phyloP scores from a whole-genome alignment of 306 rosid genomes.

The Begonia masoniana region DNA sequence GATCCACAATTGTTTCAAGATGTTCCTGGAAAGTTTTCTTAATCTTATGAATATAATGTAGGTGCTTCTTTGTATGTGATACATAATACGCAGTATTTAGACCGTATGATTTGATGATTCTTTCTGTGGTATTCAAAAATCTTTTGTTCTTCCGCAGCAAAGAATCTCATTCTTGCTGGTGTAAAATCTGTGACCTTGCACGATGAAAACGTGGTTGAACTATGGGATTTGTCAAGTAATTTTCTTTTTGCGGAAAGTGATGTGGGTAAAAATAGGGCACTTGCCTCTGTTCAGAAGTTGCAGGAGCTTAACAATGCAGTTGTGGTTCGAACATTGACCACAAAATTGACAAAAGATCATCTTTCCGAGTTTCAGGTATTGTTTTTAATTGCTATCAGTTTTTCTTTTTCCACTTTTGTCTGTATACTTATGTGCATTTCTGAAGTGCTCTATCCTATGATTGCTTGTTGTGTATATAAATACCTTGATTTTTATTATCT shows the following conservation, averaged over 20 bases:
- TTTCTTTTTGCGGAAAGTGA: slow-evolving; percentile 58
- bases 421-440: no score
- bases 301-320: slow-evolving; percentile 93
- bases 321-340: slow-evolving; percentile 41
- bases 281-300: slow-evolving; percentile 67
- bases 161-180: slow-evolving; percentile 89
- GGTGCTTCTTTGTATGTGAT: background rate
- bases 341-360: slow-evolving; percentile 40
- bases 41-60: background rate
- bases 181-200: slow-evolving; percentile 86
- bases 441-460: no score
- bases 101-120: background rate
- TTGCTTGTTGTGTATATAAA: no score
- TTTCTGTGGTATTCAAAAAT: slow-evolving; percentile 8
- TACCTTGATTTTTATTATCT: no score
- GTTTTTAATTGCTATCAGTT: no score
- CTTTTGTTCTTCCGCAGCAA: slow-evolving; percentile 47
- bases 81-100: background rate
- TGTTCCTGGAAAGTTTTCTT: no score
- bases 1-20: no score
- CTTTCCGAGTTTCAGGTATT: slow-evolving; percentile 67
- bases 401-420: no score
- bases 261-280: slow-evolving; percentile 69
- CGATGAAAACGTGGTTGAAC: slow-evolving; percentile 64
- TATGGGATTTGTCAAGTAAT: slow-evolving; percentile 77